phyloP scores from a whole-genome alignment of 2,329 filamentous ascomycete species.

The Venturia oleaginea region DNA sequence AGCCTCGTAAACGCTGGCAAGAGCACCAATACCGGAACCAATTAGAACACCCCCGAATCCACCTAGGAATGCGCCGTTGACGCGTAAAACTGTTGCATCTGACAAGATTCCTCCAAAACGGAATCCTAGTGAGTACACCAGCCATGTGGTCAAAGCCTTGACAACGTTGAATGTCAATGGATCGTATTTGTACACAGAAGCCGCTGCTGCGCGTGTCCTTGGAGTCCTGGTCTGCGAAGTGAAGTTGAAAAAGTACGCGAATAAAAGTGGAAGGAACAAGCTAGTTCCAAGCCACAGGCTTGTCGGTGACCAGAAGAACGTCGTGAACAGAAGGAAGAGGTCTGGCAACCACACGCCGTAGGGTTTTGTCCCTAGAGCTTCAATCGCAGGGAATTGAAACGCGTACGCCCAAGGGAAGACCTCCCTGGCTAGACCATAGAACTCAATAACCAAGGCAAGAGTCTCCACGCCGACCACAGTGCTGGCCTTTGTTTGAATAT shows the following conservation, averaged over 20 bases:
- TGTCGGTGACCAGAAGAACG: constrained; percentile 75
- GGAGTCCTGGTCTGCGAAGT: constrained; percentile 40
- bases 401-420: constrained; percentile 64
- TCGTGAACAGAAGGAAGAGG: constrained; percentile 66
- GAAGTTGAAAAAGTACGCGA: constrained; percentile 88
- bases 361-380: constrained; percentile 37
- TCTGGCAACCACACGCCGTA: constrained; percentile 66
- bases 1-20: constrained; percentile 69
- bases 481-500: constrained; percentile 60
- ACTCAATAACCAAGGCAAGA: constrained; percentile 59
- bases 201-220: neutral
- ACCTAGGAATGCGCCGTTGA: constrained; percentile 60
- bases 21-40: constrained; percentile 56
- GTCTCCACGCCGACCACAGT: constrained; percentile 65
- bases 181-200: constrained; percentile 56
- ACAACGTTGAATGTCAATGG: constrained; percentile 83
- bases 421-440: constrained; percentile 57
- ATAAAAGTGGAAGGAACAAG: constrained; percentile 57
- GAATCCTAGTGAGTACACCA: constrained; percentile 64
- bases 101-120: constrained; percentile 55
- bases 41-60: constrained; percentile 62
- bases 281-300: constrained; percentile 68
- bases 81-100: constrained; percentile 49
- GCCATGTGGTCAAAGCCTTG: constrained; percentile 73
- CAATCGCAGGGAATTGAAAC: constrained; percentile 55